A percentile compares a stretch with the other conserved stretches of the same genome.
phyloP scores from a whole-genome alignment of 148 eudicot genomes.

The Linanthus parryae region DNA sequence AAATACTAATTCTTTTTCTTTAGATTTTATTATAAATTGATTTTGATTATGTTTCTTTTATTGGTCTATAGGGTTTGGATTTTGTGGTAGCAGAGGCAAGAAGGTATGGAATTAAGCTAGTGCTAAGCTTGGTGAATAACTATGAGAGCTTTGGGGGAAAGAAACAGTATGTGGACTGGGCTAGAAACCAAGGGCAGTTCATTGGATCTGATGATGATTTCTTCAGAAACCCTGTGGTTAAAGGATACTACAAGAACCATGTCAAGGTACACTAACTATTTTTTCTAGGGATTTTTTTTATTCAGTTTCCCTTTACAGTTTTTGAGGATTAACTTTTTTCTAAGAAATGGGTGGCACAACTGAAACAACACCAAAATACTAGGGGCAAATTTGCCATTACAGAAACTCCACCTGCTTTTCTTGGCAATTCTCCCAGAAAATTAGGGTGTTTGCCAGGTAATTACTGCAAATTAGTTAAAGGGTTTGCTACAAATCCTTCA shows the following conservation, averaged over 20 bases:
- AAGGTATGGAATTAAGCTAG: conserved; percentile 72
- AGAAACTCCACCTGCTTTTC: too few species aligned
- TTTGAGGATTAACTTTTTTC: too few species aligned
- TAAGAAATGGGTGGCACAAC: too few species aligned
- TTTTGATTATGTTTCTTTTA: neutral
- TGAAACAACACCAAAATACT: too few species aligned
- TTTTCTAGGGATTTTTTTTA: neutral
- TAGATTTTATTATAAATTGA: neutral
- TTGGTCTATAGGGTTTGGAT: conserved; percentile 67
- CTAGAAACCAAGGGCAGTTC: conserved; percentile 64
- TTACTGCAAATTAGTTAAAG: too few species aligned
- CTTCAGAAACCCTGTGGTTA: conserved; percentile 62
- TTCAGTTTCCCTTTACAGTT: too few species aligned
- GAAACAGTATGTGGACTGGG: conserved; percentile 94
- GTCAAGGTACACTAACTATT: conserved; percentile 33
- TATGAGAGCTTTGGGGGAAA: conserved; percentile 85
- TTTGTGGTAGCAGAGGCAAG: conserved; percentile 91
- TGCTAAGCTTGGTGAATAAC: conserved; percentile 77
- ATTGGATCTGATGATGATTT: conserved; percentile 81
- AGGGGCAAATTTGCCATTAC: too few species aligned
- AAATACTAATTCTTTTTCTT: too few species aligned
- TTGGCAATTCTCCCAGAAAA: too few species aligned
- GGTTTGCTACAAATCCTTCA: too few species aligned
- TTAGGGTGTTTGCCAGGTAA: too few species aligned
- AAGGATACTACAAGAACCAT: conserved; percentile 84